These are phyloP conservation scores for Talaromyces albobiverticillius DNA, from an alignment of 2,329 filamentous ascomycete genomes.

Conservation along the genomic window DNA sequence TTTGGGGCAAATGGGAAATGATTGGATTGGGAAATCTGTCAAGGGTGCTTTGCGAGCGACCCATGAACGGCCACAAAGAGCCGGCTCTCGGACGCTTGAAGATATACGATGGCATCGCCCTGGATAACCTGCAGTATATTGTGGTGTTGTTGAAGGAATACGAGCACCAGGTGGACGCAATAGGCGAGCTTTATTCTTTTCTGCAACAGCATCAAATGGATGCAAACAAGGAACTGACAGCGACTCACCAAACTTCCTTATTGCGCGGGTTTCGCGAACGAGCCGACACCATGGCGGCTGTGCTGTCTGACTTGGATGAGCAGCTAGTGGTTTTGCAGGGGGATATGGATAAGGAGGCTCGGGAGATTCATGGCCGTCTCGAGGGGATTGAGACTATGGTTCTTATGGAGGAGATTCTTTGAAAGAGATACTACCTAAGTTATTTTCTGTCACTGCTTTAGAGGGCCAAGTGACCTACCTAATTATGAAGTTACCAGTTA, in stretches of 20 bases:
- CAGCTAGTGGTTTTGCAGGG: constrained; percentile 19
- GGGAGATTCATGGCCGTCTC: constrained; percentile 45
- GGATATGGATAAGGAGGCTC: constrained; percentile 51
- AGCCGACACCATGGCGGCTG: constrained; percentile 17
- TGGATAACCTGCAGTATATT: constrained; percentile 18
- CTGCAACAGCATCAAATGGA: constrained; percentile 15
- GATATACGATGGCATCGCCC: constrained; percentile 19
- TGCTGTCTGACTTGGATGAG: constrained; percentile 18
- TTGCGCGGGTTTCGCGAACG: constrained; percentile 10
- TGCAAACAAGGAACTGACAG: not conserved
- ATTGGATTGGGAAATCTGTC: constrained; percentile 1
- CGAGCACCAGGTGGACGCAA: constrained; percentile 19
- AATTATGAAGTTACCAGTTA: too few relatives aligned
- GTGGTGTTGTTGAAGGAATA: constrained; percentile 20
- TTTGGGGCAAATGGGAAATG: not conserved
- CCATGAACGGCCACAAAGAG: not conserved
- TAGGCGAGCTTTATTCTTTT: constrained; percentile 17
- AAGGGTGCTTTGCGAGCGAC: not conserved
- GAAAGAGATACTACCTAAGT: too few relatives aligned
- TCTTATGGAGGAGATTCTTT: constrained; percentile 4
- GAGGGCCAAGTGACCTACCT: too few relatives aligned
- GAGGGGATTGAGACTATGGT: not conserved
- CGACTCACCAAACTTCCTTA: not conserved
- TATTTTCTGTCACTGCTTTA: too few relatives aligned
- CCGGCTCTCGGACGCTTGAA: constrained; percentile 20